Base-by-base conservation (phyloP, 805 yeast species). In the Myxozyma nipponensis region DNA sequence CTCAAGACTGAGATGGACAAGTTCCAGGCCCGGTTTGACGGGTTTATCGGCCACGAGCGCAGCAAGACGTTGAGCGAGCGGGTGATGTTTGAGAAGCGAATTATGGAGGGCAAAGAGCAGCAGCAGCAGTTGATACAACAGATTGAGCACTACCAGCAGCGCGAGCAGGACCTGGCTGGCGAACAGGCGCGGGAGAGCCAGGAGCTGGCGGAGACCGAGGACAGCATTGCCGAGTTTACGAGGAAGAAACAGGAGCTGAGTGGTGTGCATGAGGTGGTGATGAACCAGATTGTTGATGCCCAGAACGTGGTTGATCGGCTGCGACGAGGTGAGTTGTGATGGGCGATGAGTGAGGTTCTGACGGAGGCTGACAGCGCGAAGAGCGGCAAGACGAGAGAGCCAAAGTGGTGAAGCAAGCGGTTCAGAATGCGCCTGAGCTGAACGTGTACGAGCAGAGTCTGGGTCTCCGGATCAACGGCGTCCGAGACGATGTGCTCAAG, bases 401-500 rank as follows among this genome's bases (percentile, higher is more conserved):
- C 32, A 63, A 65, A 18, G 54, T 65, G 19, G 43, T 46, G 28
- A 49, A 61, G 7, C 86, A 82, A 59, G 67, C 73, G 5, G 68
- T 67, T 25, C 69, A 68, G 37, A 80, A 81, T 50, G 66, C 68
- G 15, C 79, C 80, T 0, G 86, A 82, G 60, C 67, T 79, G 37
- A 49, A 66, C 17, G 69, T 74, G 37, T 79, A 75, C 65, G 85
- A 82, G 53, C 64, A 69, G 35, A 66, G 78, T 43, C 66, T 81
- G 39, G 87, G 88, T 1, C 62, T 83, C 49, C 68, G 69, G 32
- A 73, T 83, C 18, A 79, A 77, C 47, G 81, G 80, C 2, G 64
- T 77, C 1, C 65, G 68, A 18, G 74, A 72, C 5, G 78, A 76
- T 46, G 57, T 72, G 30, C 62, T 83, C 39, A 67, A 65, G 50